A percentile compares a stretch with the other conserved stretches of the same genome.
Evolutionary conservation across 345 rosid species (phyloP).

Genomic region (Arabidopsis suecica): DNA sequence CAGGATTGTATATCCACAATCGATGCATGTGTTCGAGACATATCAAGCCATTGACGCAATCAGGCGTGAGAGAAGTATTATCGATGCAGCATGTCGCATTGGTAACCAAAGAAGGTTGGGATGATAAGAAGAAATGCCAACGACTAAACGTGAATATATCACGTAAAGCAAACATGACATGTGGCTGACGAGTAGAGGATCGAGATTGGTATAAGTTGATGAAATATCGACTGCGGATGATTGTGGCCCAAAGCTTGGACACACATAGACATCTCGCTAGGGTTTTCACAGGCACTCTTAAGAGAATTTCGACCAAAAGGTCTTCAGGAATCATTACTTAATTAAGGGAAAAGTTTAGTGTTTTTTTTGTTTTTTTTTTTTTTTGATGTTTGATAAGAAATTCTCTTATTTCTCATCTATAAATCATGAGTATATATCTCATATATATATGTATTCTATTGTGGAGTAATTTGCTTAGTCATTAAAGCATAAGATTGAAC

Average conservation of each 20-base stretch:
- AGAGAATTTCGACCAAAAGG: not conserved
- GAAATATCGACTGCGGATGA: slow-evolving; percentile 6
- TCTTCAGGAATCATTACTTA: not conserved
- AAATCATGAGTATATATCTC: not conserved
- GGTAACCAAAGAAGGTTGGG: not conserved
- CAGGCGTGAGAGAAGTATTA: not conserved
- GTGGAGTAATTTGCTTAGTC: not conserved
- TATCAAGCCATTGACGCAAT: not conserved
- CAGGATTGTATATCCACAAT: not conserved
- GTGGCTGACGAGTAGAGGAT: not conserved
- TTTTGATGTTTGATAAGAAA: not conserved
- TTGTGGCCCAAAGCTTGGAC: not conserved
- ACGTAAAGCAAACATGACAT: not conserved
- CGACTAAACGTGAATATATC: too few species aligned
- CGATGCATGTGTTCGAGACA: not conserved
- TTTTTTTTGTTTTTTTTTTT: not conserved
- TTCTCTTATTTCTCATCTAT: not conserved
- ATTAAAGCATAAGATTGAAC: not conserved
- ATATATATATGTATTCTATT: not conserved
- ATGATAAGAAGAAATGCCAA: not conserved
- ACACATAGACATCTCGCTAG: not conserved
- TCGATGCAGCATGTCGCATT: not conserved
- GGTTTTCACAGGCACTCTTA: not conserved
- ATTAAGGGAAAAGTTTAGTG: not conserved
- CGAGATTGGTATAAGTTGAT: slow-evolving; percentile 4